Conservation (phyloP, 106 monocot genomes). For the Phalaenopsis equestris region DNA sequence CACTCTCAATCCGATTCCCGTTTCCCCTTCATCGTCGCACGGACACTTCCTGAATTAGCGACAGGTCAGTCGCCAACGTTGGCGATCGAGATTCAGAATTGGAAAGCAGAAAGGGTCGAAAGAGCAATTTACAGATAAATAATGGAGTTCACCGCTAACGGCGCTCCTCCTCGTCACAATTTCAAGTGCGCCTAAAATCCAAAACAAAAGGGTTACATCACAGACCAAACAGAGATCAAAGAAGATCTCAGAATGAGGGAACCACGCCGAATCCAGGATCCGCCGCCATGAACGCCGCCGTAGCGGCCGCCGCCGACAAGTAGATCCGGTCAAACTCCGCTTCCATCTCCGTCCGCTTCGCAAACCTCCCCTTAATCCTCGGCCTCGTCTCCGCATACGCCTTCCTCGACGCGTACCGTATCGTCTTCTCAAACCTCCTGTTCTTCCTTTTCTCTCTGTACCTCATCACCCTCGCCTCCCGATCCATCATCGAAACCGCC, state of each 20-base stretch:
- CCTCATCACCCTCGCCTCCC: constrained; percentile 58
- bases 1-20: background rate
- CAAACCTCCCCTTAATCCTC: constrained; percentile 56
- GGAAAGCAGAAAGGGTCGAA: background rate
- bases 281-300: constrained; percentile 8
- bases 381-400: constrained; percentile 69
- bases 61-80: background rate
- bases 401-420: constrained; percentile 57
- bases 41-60: background rate
- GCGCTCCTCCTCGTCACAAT: background rate
- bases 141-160: background rate
- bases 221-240: background rate
- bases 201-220: background rate
- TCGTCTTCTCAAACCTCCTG: constrained; percentile 59
- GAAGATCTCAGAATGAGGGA: constrained; percentile 26
- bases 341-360: constrained; percentile 45
- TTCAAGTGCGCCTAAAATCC: background rate
- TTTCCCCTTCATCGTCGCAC: background rate
- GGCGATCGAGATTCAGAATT: background rate
- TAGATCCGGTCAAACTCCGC: constrained; percentile 17
- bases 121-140: constrained; percentile 2
- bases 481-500: constrained; percentile 16
- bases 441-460: constrained; percentile 64
- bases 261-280: constrained; percentile 43
- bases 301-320: constrained; percentile 18